A percentile compares a stretch with the other conserved stretches of the same genome.
Evolutionary conservation across 805 yeast species (phyloP).

Genomic region (Ogataea saltuana): DNA sequence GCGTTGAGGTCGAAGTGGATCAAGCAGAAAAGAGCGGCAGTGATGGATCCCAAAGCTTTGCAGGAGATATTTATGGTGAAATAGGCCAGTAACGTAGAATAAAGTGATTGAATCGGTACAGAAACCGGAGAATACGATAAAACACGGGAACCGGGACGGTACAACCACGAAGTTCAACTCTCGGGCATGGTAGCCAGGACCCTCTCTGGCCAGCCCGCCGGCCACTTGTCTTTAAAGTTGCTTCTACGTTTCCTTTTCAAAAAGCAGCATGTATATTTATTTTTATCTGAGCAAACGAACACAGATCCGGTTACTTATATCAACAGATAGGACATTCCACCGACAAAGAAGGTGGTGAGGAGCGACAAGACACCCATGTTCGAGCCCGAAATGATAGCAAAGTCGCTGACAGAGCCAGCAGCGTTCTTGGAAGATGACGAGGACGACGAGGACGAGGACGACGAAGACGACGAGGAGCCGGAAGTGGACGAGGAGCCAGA

Average conservation of each 20-base stretch:
- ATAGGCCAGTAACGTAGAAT: conserved; percentile 12
- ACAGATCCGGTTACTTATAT: conserved; percentile 13
- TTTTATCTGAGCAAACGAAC: too few relatives aligned
- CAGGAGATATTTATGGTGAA: conserved; percentile 89
- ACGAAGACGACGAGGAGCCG: conserved; percentile 22
- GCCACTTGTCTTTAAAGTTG: too few relatives aligned
- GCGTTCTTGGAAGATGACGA: conserved; percentile 31
- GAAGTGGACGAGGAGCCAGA: conserved; percentile 26
- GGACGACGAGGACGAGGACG: conserved; percentile 29
- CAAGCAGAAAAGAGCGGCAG: conserved; percentile 87
- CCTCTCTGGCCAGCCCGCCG: too few relatives aligned
- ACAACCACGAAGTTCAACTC: too few relatives aligned
- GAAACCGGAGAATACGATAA: neutral
- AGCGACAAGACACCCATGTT: conserved; percentile 38
- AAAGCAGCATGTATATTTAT: too few relatives aligned
- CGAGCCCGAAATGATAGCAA: conserved; percentile 17
- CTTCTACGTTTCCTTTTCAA: too few relatives aligned
- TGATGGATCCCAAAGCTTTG: conserved; percentile 82
- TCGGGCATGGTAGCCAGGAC: too few relatives aligned
- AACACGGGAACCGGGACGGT: too few relatives aligned
- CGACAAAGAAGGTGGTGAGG: conserved; percentile 41
- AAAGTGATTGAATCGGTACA: too few relatives aligned
- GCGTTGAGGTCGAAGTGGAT: conserved; percentile 87
- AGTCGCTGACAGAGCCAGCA: conserved; percentile 25
- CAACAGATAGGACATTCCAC: conserved; percentile 45